Conservation (phyloP, 495 filamentous ascomycete species). For the Sporormia fimetaria region DNA sequence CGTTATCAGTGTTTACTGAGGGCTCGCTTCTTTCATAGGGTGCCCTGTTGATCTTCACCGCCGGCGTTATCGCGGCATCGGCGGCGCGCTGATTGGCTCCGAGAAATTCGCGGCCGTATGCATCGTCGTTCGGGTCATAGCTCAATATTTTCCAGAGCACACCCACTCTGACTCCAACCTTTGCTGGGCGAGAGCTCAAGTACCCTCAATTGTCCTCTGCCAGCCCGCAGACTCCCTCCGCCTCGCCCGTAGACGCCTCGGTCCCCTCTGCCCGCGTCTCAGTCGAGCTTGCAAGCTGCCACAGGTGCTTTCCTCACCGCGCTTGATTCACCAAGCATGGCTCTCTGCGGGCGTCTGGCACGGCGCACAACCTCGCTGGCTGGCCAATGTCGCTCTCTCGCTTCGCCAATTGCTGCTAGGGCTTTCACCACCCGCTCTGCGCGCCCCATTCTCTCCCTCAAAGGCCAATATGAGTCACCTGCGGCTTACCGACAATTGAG, state of each 20-base stretch:
- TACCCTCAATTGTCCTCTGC: conserved; percentile 10
- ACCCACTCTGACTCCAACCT: conserved; percentile 1
- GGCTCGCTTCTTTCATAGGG: too few relatives aligned
- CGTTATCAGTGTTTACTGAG: too few relatives aligned
- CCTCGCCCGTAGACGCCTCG: neutral
- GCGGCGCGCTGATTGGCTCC: conserved; percentile 12
- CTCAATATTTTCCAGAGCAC: conserved; percentile 2
- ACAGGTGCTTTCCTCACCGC: conserved; percentile 3
- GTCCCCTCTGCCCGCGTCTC: neutral
- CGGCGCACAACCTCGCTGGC: conserved; percentile 21
- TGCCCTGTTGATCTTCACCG: too few relatives aligned
- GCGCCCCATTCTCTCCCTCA: conserved; percentile 6
- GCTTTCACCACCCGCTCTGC: conserved; percentile 14
- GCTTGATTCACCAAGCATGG: conserved; percentile 26
- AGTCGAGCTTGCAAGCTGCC: conserved; percentile 19
- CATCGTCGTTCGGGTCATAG: conserved; percentile 5
- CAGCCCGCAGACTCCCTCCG: neutral
- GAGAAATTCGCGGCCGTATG: conserved; percentile 4
- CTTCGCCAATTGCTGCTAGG: conserved; percentile 10
- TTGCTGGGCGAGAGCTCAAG: conserved; percentile 4
- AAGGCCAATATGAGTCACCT: conserved; percentile 13
- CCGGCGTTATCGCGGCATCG: too few relatives aligned
- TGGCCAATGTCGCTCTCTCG: conserved; percentile 8
- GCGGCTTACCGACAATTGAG: conserved; percentile 14
- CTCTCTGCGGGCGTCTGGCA: conserved; percentile 27